A percentile compares a stretch with the other conserved stretches of the same genome.
Conservation (phyloP, 2,329 filamentous ascomycete genomes). For the Cryphonectria naterciae region DNA sequence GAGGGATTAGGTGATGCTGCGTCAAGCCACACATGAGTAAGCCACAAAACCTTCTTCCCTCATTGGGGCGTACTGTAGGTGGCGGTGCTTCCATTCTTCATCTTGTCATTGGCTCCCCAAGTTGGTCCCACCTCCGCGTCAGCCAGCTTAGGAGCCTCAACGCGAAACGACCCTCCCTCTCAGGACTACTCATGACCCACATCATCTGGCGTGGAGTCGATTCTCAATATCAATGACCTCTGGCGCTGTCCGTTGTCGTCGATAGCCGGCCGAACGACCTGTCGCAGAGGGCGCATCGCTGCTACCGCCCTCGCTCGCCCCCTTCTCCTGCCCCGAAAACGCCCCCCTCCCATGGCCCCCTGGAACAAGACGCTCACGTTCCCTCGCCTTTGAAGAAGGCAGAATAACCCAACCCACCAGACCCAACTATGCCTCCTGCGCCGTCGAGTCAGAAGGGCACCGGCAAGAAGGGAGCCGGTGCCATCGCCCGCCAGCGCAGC, state of each 20-base stretch:
- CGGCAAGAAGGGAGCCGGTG: slow-evolving; percentile 66
- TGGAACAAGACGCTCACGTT: not conserved
- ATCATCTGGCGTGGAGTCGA: slow-evolving; percentile 1
- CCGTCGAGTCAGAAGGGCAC: slow-evolving; percentile 62
- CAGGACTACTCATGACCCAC: not conserved
- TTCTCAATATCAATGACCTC: slow-evolving; percentile 6
- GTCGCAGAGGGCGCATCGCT: not conserved
- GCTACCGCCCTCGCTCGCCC: not conserved
- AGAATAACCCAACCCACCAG: not conserved
- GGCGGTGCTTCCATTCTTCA: not conserved
- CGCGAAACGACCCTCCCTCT: slow-evolving; percentile 2
- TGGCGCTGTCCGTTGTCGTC: slow-evolving; percentile 2
- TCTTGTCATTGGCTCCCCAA: not conserved
- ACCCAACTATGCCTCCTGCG: slow-evolving; percentile 57
- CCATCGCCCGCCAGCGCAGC: slow-evolving; percentile 67
- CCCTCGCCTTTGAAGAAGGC: not conserved
- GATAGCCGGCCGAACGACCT: not conserved
- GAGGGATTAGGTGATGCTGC: not conserved
- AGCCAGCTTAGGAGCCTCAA: slow-evolving; percentile 12
- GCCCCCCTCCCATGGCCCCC: not conserved
- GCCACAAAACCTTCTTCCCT: slow-evolving; percentile 4
- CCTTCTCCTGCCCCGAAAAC: too few relatives aligned
- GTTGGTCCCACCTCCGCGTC: slow-evolving; percentile 6
- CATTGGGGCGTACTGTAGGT: not conserved
- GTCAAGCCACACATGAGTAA: not conserved